Evolutionary conservation across 148 eudicot genomes (phyloP).

Genomic region (Rhododendron vialii): DNA sequence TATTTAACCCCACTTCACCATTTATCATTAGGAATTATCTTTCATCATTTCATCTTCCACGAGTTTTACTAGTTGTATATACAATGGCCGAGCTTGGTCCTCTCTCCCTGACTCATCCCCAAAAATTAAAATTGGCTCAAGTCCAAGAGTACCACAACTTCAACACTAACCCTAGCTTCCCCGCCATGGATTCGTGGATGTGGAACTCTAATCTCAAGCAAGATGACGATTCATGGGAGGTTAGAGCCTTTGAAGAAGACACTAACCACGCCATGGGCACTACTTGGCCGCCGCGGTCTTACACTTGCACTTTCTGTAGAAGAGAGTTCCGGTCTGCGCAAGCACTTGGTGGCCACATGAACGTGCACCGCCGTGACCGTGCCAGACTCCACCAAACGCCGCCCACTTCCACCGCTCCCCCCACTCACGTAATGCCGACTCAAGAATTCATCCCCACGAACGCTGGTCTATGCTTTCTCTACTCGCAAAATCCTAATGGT

Average conservation of each 20-base stretch:
- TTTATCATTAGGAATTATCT: background rate
- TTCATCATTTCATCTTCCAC: background rate
- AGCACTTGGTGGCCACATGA: constrained; percentile 83
- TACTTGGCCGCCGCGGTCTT: constrained; percentile 68
- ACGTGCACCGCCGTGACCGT: constrained; percentile 67
- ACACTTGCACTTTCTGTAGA: constrained; percentile 56
- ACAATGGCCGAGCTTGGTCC: constrained; percentile 20
- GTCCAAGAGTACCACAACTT: constrained; percentile 1
- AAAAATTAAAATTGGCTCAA: constrained; percentile 11
- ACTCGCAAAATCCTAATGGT: constrained; percentile 27
- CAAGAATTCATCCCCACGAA: constrained; percentile 26
- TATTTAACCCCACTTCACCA: constrained; percentile 17
- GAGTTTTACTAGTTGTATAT: background rate
- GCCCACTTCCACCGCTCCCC: background rate
- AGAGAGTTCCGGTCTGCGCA: constrained; percentile 72
- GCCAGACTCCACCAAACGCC: constrained; percentile 37
- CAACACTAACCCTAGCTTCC: constrained; percentile 2
- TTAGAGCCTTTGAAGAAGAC: constrained; percentile 39
- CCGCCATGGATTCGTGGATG: constrained; percentile 15
- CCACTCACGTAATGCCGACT: constrained; percentile 18
- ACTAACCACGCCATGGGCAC: constrained; percentile 26
- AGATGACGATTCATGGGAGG: constrained; percentile 34
- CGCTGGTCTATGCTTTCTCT: constrained; percentile 27
- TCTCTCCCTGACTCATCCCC: constrained; percentile 18
- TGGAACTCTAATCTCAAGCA: constrained; percentile 23